phyloP scores from a whole-genome alignment of 371 early-diverging fungal species.

The Zychaea mexicana region DNA sequence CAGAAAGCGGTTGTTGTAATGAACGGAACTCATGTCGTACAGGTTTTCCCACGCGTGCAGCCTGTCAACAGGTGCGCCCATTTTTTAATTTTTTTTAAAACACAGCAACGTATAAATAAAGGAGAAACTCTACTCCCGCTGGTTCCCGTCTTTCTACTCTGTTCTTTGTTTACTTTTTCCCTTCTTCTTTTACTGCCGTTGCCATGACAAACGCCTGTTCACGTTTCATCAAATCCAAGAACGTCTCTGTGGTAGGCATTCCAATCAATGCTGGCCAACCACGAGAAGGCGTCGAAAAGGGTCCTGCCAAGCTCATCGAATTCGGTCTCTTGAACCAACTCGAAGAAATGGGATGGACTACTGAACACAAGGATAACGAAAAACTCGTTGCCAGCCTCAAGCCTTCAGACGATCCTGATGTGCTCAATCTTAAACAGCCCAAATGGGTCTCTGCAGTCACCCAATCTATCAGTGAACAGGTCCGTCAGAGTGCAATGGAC shows the following conservation, averaged over 20 bases:
- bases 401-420: constrained; percentile 68
- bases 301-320: constrained; percentile 82
- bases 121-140: background rate
- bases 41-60: background rate
- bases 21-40: background rate
- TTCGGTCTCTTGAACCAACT: constrained; percentile 85
- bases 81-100: background rate
- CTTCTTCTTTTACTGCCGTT: background rate
- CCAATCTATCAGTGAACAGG: constrained; percentile 65
- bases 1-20: constrained; percentile 8
- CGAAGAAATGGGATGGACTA: constrained; percentile 77
- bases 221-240: constrained; percentile 30
- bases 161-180: background rate
- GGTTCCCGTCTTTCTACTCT: background rate
- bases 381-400: constrained; percentile 50
- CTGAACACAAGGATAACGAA: constrained; percentile 73
- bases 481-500: constrained; percentile 60
- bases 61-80: background rate
- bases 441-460: constrained; percentile 84
- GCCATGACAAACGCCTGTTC: background rate
- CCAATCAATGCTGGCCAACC: constrained; percentile 86
- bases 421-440: constrained; percentile 84
- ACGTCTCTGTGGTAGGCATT: constrained; percentile 47
- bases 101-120: background rate
- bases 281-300: constrained; percentile 90